Conservation (phyloP, 352 stramenopile genomes). For the Phytopythium montanum region DNA sequence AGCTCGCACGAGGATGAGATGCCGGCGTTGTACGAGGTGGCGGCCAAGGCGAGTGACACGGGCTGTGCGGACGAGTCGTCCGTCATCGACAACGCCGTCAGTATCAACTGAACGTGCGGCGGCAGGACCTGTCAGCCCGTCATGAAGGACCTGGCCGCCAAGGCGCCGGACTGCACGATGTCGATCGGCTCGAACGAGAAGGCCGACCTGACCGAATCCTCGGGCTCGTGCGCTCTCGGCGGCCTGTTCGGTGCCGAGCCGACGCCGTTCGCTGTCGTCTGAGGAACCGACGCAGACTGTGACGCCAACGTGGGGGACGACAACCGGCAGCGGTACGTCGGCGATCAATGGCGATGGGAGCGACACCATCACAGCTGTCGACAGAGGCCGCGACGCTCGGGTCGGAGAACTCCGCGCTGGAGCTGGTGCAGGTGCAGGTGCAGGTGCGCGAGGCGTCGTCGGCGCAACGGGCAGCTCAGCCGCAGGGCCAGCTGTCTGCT, state of each 20-base stretch:
- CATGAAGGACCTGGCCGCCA: neutral
- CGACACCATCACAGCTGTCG: constrained; percentile 18
- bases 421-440: constrained; percentile 12
- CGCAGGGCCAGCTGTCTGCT: constrained; percentile 30
- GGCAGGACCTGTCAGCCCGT: neutral
- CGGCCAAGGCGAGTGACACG: neutral
- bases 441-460: constrained; percentile 2
- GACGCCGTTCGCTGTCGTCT: neutral
- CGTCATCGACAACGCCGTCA: neutral
- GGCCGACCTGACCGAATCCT: neutral
- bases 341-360: neutral
- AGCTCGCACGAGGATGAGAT: constrained; percentile 2
- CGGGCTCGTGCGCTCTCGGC: neutral
- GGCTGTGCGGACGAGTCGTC: neutral
- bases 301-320: neutral
- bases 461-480: constrained; percentile 10
- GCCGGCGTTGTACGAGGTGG: neutral
- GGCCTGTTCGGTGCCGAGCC: neutral
- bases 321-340: constrained; percentile 1
- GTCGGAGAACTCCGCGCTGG: constrained; percentile 31
- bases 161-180: constrained; percentile 5
- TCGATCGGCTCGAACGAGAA: constrained; percentile 4
- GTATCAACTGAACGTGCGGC: constrained; percentile 1
- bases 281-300: neutral
- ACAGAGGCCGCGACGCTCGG: constrained; percentile 29